Evolutionary conservation across 1,139 yeast species (phyloP), one percentile per base, ranked within the genome.

Genomic region (Yamadazyma conglobata): DNA sequence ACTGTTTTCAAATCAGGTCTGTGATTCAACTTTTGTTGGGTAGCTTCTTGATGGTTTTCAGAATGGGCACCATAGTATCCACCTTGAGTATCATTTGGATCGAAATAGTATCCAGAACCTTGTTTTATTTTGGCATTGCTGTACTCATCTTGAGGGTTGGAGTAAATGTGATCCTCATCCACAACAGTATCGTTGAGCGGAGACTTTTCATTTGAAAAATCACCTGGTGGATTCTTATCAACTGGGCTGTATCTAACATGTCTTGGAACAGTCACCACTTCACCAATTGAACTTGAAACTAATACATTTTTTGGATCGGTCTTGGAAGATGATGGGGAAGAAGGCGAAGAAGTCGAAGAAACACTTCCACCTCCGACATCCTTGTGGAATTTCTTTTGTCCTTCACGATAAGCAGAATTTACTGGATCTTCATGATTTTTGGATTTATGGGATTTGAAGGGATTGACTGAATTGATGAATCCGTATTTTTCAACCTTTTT

Each of bases 21-120:
- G 14, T 38, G 39, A 18, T 44, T 44, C 28, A 56, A 44, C 22
- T 47, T 38, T 12, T 59, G 63, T 24, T 44, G 46, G 4, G 64
- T 59, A 24, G 64, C 64, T 31, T 56, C 63, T 5, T 40, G 28
- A 23, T 37, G 34, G 22, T 6, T 19, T 21, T 9, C 35, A 36
- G 12, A 26, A 22, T 16, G 21, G 20, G 39, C 20, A 21, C 52
- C 48, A 34, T 55, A 54, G 25, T 46, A 36, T 10, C 63, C 61
- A 14, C 62, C 64, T 32, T 58, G 64, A 21, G 67, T 58, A 38
- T 60, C 67, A 39, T 43, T 53, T 7, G 70, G 68, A 33, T 61
- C 58, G 35, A 50, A 64, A 37, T 48, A 63, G 28, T 45, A 45
- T 4, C 70, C 70, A 5, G 50, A 38, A 13, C 69, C 70, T 24